These are phyloP conservation scores for Stagonosporopsis chrysanthemi DNA, from an alignment of 2,329 filamentous ascomycete genomes.

Conservation along the genomic window DNA sequence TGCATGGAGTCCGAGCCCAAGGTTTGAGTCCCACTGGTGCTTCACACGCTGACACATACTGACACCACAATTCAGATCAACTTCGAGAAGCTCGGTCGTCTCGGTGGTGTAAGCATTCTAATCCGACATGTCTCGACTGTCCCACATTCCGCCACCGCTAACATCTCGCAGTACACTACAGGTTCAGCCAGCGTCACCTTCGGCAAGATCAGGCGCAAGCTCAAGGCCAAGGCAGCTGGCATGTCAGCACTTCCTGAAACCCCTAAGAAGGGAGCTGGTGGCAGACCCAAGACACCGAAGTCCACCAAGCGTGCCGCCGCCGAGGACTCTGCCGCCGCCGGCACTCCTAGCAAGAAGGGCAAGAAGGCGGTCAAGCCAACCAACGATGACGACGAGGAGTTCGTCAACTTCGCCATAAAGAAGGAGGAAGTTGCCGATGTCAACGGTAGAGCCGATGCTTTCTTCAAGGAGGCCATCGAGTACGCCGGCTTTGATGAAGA, in stretches of 20 bases:
- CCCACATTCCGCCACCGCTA: conserved; percentile 20
- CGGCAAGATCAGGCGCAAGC: conserved; percentile 44
- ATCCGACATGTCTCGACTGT: conserved; percentile 12
- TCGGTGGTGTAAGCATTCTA: conserved; percentile 13
- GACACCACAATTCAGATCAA: conserved; percentile 17
- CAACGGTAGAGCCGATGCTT: neutral
- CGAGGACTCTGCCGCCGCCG: conserved; percentile 3
- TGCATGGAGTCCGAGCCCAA: conserved; percentile 45
- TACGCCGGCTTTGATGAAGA: neutral
- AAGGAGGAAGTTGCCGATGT: conserved; percentile 25
- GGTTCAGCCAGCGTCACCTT: conserved; percentile 39
- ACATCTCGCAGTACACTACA: conserved; percentile 34
- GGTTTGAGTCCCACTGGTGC: conserved; percentile 21
- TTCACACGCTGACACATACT: neutral
- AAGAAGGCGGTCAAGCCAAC: conserved; percentile 1
- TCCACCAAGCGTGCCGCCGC: conserved; percentile 25
- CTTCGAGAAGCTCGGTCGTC: conserved; percentile 24
- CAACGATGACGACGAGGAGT: conserved; percentile 25
- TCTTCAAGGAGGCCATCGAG: conserved; percentile 6
- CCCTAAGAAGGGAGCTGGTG: conserved; percentile 29
- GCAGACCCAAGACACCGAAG: conserved; percentile 19
- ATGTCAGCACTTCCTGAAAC: conserved; percentile 15
- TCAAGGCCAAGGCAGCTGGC: conserved; percentile 28
- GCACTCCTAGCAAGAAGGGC: conserved; percentile 27
- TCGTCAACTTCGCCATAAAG: conserved; percentile 23